Evolutionary conservation across 495 filamentous ascomycete species (phyloP).

Genomic region (Aspergillus cavernicola): DNA sequence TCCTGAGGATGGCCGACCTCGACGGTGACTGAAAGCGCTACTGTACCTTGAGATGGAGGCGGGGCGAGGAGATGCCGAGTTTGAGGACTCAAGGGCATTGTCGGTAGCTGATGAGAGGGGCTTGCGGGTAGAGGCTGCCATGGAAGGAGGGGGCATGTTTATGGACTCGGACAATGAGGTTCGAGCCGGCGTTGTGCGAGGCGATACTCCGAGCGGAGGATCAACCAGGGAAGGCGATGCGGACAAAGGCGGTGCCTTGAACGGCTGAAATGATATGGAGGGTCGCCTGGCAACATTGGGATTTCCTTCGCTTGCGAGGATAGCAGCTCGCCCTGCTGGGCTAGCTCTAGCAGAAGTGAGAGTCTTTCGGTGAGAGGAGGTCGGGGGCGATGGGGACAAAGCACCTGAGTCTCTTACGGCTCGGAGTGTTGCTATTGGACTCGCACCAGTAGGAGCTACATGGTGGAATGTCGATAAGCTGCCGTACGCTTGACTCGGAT

Average conservation of each 20-base stretch:
- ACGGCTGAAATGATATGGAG: conserved; percentile 89
- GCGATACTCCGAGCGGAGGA: conserved; percentile 53
- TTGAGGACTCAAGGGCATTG: conserved; percentile 55
- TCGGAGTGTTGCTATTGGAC: conserved; percentile 81
- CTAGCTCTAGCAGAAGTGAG: conserved; percentile 55
- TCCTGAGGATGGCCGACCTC: conserved; percentile 69
- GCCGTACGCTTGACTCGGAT: conserved; percentile 80
- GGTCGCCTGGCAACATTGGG: conserved; percentile 62
- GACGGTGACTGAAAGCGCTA: conserved; percentile 86
- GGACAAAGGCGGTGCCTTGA: conserved; percentile 90
- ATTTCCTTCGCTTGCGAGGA: conserved; percentile 51
- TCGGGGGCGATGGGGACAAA: conserved; percentile 41
- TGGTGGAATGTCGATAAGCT: conserved; percentile 93
- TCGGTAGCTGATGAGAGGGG: conserved; percentile 49
- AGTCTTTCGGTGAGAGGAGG: conserved; percentile 60
- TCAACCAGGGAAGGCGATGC: conserved; percentile 72
- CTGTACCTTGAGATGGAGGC: conserved; percentile 65
- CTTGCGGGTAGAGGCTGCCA: conserved; percentile 35
- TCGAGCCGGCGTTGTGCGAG: conserved; percentile 50
- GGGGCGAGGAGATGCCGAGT: conserved; percentile 71
- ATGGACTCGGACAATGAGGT: conserved; percentile 59
- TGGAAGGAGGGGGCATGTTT: conserved; percentile 56
- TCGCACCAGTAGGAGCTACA: conserved; percentile 69
- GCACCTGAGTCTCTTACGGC: conserved; percentile 55
- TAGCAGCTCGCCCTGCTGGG: conserved; percentile 58